phyloP scores from a whole-genome alignment of 331 rosid genomes.

The Erythrophleum ivorense region DNA sequence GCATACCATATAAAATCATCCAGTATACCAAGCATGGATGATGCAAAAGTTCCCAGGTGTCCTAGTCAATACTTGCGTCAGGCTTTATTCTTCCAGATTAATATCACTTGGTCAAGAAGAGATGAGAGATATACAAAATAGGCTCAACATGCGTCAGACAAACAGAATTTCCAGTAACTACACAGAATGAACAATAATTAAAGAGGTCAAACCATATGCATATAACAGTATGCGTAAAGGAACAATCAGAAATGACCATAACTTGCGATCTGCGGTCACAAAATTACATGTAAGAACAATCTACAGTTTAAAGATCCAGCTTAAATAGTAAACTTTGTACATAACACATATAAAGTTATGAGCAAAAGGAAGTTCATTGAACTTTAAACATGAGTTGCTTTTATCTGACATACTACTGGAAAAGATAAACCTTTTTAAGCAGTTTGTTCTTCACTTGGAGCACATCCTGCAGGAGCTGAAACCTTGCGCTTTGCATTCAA shows the following conservation, averaged over 20 bases:
- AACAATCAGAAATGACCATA: background rate
- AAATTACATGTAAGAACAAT: conserved; percentile 17
- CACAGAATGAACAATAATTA: background rate
- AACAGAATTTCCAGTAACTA: conserved; percentile 4
- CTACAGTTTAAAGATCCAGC: conserved; percentile 18
- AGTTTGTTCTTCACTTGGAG: conserved; percentile 44
- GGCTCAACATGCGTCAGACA: conserved; percentile 22
- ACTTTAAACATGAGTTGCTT: conserved; percentile 17
- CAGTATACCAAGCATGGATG: conserved; percentile 1
- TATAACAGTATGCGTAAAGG: background rate
- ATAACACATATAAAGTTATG: conserved; percentile 30
- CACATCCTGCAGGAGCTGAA: conserved; percentile 44
- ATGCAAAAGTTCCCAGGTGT: conserved; percentile 14
- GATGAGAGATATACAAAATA: conserved; percentile 20
- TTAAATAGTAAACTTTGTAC: conserved; percentile 38
- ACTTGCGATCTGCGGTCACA: conserved; percentile 28
- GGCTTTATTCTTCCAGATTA: conserved; percentile 8
- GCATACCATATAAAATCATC: conserved; percentile 20
- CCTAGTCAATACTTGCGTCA: conserved; percentile 1
- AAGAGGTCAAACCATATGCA: conserved; percentile 16
- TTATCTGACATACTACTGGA: background rate
- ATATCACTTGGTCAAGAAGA: conserved; percentile 14
- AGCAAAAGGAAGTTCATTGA: conserved; percentile 17
- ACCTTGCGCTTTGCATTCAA: conserved; percentile 46
- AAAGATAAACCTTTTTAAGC: conserved; percentile 42